phyloP scores from a whole-genome alignment of 208 protist species.

The Trypanosoma cruzi region DNA sequence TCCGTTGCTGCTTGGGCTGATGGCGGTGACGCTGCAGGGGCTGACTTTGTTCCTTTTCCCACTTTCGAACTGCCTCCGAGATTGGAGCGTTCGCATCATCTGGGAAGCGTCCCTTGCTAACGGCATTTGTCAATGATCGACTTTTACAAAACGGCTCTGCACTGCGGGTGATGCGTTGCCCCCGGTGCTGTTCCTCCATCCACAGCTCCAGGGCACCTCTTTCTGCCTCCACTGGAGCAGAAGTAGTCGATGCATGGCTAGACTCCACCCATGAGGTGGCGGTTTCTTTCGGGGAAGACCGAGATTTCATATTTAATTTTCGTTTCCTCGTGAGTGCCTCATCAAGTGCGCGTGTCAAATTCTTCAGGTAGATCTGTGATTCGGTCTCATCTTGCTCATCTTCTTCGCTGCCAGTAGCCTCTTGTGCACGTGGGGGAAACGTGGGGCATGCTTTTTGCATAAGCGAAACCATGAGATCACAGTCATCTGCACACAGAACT shows the following conservation, averaged over 20 bases:
- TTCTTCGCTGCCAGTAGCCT: background rate
- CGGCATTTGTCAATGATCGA: constrained; percentile 8
- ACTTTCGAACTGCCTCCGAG: constrained; percentile 7
- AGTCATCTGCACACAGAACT: constrained; percentile 1
- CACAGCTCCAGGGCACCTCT: constrained; percentile 14
- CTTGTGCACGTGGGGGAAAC: background rate
- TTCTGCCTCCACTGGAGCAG: background rate
- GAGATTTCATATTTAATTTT: background rate
- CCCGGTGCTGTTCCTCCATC: constrained; percentile 9
- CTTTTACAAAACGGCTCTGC: constrained; percentile 5
- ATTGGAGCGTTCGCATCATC: constrained; percentile 13
- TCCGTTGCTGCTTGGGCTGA: background rate
- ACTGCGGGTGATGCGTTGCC: background rate
- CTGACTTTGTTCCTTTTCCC: background rate
- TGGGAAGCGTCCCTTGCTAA: constrained; percentile 27
- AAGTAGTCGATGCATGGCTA: background rate
- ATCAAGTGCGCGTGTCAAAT: constrained; percentile 3
- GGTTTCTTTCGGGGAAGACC: background rate
- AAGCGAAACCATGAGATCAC: constrained; percentile 5
- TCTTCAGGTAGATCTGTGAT: constrained; percentile 4
- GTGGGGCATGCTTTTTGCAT: background rate
- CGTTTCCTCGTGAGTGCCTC: constrained; percentile 2
- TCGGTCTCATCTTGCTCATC: background rate
- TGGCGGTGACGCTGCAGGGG: background rate
- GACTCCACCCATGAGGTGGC: background rate